Percentiles rank a stretch among this genome's conserved stretches.
These are phyloP conservation scores for Helminthosporium solani DNA, from an alignment of 2,329 filamentous ascomycete genomes.

Conservation along the genomic window DNA sequence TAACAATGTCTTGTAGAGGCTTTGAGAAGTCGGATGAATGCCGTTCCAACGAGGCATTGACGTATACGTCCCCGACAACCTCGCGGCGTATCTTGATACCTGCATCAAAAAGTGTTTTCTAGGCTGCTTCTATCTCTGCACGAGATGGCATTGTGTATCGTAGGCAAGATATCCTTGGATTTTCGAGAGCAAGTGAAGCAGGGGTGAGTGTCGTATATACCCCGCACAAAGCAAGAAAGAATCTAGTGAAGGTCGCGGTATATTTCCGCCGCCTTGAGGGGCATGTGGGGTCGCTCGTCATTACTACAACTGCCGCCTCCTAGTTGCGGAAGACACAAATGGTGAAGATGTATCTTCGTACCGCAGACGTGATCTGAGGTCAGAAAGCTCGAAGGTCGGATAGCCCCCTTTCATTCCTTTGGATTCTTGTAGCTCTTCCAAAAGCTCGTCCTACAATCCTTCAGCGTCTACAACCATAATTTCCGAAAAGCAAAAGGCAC, in stretches of 20 bases:
- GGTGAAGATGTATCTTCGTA: background rate
- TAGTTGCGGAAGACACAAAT: background rate
- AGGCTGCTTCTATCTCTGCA: conserved; percentile 8
- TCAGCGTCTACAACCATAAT: background rate
- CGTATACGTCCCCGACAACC: conserved; percentile 55
- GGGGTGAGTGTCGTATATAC: conserved; percentile 3
- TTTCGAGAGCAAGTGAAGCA: background rate
- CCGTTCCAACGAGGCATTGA: conserved; percentile 54
- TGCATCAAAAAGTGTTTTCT: conserved; percentile 16
- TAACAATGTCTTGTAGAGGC: conserved; percentile 60
- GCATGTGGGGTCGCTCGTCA: conserved; percentile 16
- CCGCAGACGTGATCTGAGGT: background rate
- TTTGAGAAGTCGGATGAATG: conserved; percentile 56
- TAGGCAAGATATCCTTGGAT: background rate
- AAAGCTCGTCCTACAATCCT: background rate
- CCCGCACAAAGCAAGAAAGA: conserved; percentile 8
- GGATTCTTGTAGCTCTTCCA: background rate
- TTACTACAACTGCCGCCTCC: conserved; percentile 9
- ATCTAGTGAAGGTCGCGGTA: conserved; percentile 12
- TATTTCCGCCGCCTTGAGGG: conserved; percentile 2
- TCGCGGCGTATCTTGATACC: conserved; percentile 17
- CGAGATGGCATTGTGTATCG: background rate
- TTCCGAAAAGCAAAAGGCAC: no score
- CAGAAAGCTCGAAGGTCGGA: background rate
- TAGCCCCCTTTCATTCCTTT: background rate